These are phyloP conservation scores for Coprinopsis strossmayeri DNA, from an alignment of 768 basidiomycete genomes.

Conservation along the genomic window DNA sequence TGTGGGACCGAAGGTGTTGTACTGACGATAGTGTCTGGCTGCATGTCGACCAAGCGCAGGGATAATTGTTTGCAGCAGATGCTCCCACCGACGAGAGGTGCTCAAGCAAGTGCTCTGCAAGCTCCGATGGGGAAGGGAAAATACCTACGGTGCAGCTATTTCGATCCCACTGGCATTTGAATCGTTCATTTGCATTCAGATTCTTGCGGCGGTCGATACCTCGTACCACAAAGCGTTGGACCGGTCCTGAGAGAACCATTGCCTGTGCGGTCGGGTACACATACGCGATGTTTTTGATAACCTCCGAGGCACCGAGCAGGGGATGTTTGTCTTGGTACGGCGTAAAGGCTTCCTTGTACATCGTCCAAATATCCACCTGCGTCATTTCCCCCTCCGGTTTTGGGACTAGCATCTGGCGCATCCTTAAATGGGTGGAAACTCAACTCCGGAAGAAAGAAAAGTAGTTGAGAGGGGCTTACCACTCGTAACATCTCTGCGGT, in stretches of 20 bases:
- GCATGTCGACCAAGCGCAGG: conserved; percentile 75
- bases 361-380: conserved; percentile 93
- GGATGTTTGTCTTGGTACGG: conserved; percentile 50
- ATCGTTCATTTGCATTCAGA: conserved; percentile 48
- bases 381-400: conserved; percentile 77
- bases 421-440: conserved; percentile 56
- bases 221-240: conserved; percentile 79
- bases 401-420: conserved; percentile 81
- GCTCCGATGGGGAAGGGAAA: conserved; percentile 48
- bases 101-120: conserved; percentile 68
- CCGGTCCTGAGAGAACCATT: conserved; percentile 71
- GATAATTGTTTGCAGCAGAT: conserved; percentile 13
- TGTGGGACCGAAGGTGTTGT: conserved; percentile 52
- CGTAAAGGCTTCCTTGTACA: conserved; percentile 81
- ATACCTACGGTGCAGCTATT: conserved; percentile 44
- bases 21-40: conserved; percentile 38
- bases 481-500: conserved; percentile 78
- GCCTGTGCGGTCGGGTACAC: conserved; percentile 85
- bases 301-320: conserved; percentile 80
- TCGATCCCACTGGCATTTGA: conserved; percentile 74
- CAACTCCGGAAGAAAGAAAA: conserved; percentile 2
- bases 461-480: conserved; percentile 37
- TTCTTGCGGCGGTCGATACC: conserved; percentile 73
- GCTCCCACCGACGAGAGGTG: conserved; percentile 30
- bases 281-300: conserved; percentile 86